phyloP scores from a whole-genome alignment of 208 protist genomes.

The Crithidia fasciculata region DNA sequence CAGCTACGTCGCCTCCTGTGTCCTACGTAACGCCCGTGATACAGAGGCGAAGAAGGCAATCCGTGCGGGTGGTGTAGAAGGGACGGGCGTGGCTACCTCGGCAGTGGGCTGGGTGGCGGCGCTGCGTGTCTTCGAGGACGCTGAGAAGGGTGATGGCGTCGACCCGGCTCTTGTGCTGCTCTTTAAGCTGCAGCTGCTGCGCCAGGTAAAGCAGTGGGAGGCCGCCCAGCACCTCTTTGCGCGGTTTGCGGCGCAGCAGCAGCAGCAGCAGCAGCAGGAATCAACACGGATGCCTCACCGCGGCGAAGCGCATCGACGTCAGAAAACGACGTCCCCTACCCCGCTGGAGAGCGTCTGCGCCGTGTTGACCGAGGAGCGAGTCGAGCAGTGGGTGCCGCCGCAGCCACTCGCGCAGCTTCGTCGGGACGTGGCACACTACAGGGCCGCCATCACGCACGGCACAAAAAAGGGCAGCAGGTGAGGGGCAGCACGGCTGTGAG shows the following conservation, averaged over 20 bases:
- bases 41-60: background rate
- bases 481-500: too few relatives aligned
- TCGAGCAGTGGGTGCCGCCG: slow-evolving; percentile 28
- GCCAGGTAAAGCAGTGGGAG: slow-evolving; percentile 28
- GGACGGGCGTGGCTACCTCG: background rate
- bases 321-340: background rate
- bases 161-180: slow-evolving; percentile 47
- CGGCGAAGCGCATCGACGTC: too few relatives aligned
- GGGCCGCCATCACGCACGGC: background rate
- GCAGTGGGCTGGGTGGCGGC: slow-evolving; percentile 18
- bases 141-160: slow-evolving; percentile 3
- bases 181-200: slow-evolving; percentile 55
- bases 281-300: too few relatives aligned
- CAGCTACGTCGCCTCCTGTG: slow-evolving; percentile 66
- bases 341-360: slow-evolving; percentile 17
- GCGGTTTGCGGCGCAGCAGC: background rate
- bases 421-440: background rate
- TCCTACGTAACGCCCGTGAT: slow-evolving; percentile 17
- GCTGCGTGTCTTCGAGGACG: slow-evolving; percentile 36
- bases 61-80: background rate
- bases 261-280: background rate
- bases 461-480: background rate
- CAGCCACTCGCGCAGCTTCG: slow-evolving; percentile 4
- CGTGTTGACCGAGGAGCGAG: slow-evolving; percentile 27
- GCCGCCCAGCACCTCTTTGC: slow-evolving; percentile 30